Conservation (phyloP, 257 asterid genomes). For the Linderniella brevidens region DNA sequence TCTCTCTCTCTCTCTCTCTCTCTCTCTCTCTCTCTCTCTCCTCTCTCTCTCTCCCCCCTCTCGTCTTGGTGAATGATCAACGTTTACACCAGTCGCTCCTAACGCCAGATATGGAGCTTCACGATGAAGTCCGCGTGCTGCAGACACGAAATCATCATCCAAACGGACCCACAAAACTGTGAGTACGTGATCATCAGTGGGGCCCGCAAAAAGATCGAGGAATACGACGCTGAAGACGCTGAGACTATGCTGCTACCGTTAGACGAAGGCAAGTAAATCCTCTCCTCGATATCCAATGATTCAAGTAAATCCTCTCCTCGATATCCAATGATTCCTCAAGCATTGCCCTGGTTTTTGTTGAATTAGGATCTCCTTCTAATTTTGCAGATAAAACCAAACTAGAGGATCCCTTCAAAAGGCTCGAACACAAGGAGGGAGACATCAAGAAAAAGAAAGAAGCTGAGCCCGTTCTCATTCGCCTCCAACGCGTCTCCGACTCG, state of each 20-base stretch:
- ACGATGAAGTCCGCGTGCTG: slow-evolving; percentile 94
- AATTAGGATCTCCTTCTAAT: neutral
- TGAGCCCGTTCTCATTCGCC: slow-evolving; percentile 76
- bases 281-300: neutral
- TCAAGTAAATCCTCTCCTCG: slow-evolving; percentile 12
- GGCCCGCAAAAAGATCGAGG: slow-evolving; percentile 66
- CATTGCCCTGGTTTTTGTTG: neutral
- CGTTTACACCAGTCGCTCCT: neutral
- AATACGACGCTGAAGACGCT: slow-evolving; percentile 89
- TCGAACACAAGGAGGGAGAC: slow-evolving; percentile 91
- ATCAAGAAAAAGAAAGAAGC: slow-evolving; percentile 88
- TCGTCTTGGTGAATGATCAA: slow-evolving; percentile 1
- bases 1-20: no score
- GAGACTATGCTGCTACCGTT: slow-evolving; percentile 74
- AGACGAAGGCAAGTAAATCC: slow-evolving; percentile 50
- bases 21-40: no score
- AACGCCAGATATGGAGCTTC: slow-evolving; percentile 86
- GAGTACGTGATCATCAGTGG: slow-evolving; percentile 70
- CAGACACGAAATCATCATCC: slow-evolving; percentile 78
- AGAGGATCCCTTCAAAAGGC: slow-evolving; percentile 76
- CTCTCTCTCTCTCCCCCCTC: no score
- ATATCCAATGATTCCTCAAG: neutral
- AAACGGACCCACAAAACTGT: slow-evolving; percentile 84
- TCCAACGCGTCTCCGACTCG: slow-evolving; percentile 69
- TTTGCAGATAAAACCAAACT: slow-evolving; percentile 57